These are phyloP conservation scores for Debaryomyces robertsiae DNA, from an alignment of 1,139 yeast species.

Conservation along the genomic window DNA sequence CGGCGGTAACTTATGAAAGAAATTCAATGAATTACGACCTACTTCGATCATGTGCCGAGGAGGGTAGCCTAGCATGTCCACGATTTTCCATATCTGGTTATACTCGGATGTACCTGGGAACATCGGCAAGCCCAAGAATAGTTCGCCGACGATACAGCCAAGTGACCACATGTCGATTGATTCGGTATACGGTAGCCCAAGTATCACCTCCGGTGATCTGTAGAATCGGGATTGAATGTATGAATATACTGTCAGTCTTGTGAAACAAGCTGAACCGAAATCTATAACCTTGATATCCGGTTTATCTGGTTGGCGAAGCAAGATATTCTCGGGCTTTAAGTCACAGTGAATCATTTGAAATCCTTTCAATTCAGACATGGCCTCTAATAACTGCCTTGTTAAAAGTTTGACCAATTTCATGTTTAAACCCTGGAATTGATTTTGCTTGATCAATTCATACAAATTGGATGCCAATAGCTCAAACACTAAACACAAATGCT, in stretches of 20 bases:
- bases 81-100: constrained; percentile 82
- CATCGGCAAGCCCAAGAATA: constrained; percentile 88
- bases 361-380: constrained; percentile 77
- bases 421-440: constrained; percentile 88
- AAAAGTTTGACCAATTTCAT: constrained; percentile 78
- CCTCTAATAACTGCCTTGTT: constrained; percentile 77
- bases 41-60: constrained; percentile 97
- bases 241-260: constrained; percentile 84
- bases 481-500: constrained; percentile 89
- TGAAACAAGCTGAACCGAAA: constrained; percentile 96
- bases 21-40: constrained; percentile 81
- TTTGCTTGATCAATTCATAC: constrained; percentile 89
- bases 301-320: constrained; percentile 77
- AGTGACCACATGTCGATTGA: constrained; percentile 98
- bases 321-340: constrained; percentile 91
- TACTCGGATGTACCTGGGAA: constrained; percentile 96
- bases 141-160: constrained; percentile 94
- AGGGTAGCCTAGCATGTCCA: constrained; percentile 82
- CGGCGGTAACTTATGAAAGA: constrained; percentile 52
- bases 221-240: constrained; percentile 95
- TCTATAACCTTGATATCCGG: constrained; percentile 93
- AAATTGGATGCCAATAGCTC: constrained; percentile 86
- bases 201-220: constrained; percentile 91
- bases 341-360: constrained; percentile 93
- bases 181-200: constrained; percentile 88